phyloP scores from a whole-genome alignment of 2,329 filamentous ascomycete species.

The Triangularia setosa region DNA sequence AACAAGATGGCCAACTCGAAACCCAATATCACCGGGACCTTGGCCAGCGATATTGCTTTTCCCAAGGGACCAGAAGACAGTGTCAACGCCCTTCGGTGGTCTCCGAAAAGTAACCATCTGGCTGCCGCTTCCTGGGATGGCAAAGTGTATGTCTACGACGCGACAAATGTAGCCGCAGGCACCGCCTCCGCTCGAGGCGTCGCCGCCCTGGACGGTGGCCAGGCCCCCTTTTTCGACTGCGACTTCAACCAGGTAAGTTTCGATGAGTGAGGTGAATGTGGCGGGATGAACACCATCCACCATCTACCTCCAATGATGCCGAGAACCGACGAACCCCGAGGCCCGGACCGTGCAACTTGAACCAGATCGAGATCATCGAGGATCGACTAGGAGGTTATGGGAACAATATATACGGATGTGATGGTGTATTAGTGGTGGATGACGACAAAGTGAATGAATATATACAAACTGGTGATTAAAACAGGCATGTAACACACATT shows the following conservation, averaged over 20 bases:
- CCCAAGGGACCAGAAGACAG: conserved; percentile 32
- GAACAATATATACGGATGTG: not conserved
- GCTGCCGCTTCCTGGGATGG: conserved; percentile 36
- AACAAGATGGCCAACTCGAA: conserved; percentile 12
- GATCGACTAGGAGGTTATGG: not conserved
- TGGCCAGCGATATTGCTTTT: conserved; percentile 24
- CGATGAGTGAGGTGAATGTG: conserved; percentile 11
- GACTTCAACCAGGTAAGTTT: conserved; percentile 38
- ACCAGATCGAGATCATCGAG: not conserved
- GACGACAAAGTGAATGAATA: not conserved
- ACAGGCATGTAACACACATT: conserved; percentile 2
- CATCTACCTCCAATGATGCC: not conserved
- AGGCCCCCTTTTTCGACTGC: conserved; percentile 32
- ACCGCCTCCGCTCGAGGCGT: conserved; percentile 25
- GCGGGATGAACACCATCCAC: no score
- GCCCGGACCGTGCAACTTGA: not conserved
- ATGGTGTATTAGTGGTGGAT: not conserved
- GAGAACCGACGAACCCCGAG: not conserved
- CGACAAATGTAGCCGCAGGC: conserved; percentile 20
- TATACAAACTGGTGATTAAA: not conserved
- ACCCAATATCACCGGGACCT: not conserved
- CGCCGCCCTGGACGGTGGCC: conserved; percentile 25
- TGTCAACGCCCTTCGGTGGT: conserved; percentile 36
- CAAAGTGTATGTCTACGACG: conserved; percentile 35
- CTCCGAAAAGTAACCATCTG: conserved; percentile 31